Conservation (phyloP, 169 alveolate species). For the Neospora caninum region DNA sequence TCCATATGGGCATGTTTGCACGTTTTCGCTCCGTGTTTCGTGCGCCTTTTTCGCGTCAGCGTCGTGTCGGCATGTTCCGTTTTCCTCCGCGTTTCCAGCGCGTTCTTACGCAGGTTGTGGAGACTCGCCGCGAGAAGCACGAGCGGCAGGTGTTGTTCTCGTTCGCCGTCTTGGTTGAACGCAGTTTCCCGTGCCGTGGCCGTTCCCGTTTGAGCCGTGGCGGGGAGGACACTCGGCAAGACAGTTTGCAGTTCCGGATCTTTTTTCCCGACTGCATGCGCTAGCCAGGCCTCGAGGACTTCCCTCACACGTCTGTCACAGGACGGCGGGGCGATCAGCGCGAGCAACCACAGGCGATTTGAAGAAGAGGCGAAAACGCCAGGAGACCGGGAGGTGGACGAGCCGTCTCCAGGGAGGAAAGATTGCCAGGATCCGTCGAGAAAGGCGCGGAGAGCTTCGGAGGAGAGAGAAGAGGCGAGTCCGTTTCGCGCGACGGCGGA, state of each 20-base stretch:
- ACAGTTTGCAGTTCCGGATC: not conserved
- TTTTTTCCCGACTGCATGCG: not conserved
- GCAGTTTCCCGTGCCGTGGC: not conserved
- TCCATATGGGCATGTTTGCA: too few relatives aligned
- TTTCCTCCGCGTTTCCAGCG: too few relatives aligned
- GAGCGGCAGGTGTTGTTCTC: not conserved
- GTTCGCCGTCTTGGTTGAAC: not conserved
- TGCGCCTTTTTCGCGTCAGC: too few relatives aligned
- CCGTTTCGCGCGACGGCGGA: not conserved
- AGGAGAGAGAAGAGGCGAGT: too few relatives aligned
- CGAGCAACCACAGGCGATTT: not conserved
- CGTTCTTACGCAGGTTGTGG: not conserved
- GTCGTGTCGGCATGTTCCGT: too few relatives aligned
- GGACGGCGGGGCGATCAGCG: not conserved
- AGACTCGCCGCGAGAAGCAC: not conserved
- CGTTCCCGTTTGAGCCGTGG: not conserved
- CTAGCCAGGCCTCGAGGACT: not conserved
- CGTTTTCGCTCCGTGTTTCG: too few relatives aligned
- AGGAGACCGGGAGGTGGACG: not conserved
- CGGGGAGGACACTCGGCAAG: not conserved
- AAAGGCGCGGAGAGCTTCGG: not conserved
- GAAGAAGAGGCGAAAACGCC: not conserved
- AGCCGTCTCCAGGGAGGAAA: not conserved
- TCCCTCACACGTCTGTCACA: not conserved
- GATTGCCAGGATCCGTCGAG: not conserved